phyloP scores from a whole-genome alignment of 1,284 basidiomycete genomes.

The Volvariella volvacea region DNA sequence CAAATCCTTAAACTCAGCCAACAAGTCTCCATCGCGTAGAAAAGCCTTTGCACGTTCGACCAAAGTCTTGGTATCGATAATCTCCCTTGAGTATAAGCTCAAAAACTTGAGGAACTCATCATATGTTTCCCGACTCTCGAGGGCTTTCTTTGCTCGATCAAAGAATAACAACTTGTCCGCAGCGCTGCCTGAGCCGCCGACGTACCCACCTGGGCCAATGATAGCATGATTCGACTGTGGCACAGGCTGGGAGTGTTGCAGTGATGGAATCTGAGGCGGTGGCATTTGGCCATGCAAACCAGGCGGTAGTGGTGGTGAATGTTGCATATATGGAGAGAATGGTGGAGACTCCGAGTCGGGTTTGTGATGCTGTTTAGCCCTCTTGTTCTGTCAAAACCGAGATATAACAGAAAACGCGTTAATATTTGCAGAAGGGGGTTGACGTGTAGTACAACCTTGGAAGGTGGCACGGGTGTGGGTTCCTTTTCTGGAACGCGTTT shows the following conservation, averaged over 20 bases:
- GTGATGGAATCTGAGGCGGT: slow-evolving; percentile 17
- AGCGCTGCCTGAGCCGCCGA: slow-evolving; percentile 30
- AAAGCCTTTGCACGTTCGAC: slow-evolving; percentile 79
- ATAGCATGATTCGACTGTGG: slow-evolving; percentile 10
- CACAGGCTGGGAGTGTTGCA: slow-evolving; percentile 20
- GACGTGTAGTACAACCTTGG: slow-evolving; percentile 27
- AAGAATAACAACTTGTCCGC: slow-evolving; percentile 93
- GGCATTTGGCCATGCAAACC: slow-evolving; percentile 15
- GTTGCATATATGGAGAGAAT: slow-evolving; percentile 46
- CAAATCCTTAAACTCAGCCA: slow-evolving; percentile 83
- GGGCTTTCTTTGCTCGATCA: slow-evolving; percentile 80
- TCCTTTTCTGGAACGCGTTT: slow-evolving; percentile 59
- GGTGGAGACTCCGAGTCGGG: slow-evolving; percentile 50
- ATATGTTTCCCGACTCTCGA: slow-evolving; percentile 83
- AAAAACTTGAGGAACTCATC: slow-evolving; percentile 92
- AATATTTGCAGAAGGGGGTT: no score
- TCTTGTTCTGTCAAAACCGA: slow-evolving; percentile 36
- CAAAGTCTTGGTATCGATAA: slow-evolving; percentile 83
- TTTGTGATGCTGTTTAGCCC: slow-evolving; percentile 52
- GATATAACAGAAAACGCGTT: no score
- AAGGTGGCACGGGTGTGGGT: slow-evolving; percentile 43
- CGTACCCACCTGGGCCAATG: no score
- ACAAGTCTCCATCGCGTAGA: slow-evolving; percentile 76
- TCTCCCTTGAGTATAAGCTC: slow-evolving; percentile 86
- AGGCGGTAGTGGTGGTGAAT: slow-evolving; percentile 26